Percentiles rank a stretch among this genome's conserved stretches.
Conservation (phyloP, 2,329 filamentous ascomycete genomes). For the Thermoascus crustaceus region DNA sequence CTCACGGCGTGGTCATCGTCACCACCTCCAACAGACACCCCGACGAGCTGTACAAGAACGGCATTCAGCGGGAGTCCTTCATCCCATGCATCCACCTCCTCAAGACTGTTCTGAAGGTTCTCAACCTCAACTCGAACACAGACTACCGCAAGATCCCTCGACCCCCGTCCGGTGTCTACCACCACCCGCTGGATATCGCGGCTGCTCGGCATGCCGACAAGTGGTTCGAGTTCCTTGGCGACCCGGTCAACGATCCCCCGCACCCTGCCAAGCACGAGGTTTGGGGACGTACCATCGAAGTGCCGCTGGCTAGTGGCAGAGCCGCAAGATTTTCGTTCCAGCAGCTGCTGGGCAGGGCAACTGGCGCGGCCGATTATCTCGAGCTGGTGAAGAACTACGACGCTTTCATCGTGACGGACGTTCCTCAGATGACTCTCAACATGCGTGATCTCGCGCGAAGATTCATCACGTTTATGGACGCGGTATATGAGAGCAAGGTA, state of each 20-base stretch:
- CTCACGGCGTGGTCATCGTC: constrained; percentile 90
- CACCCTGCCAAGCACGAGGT: constrained; percentile 73
- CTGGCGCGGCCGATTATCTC: constrained; percentile 88
- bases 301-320: constrained; percentile 78
- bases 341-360: constrained; percentile 80
- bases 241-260: constrained; percentile 65
- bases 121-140: constrained; percentile 89
- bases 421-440: constrained; percentile 83
- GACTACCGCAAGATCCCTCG: constrained; percentile 97
- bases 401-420: constrained; percentile 81
- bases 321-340: constrained; percentile 89
- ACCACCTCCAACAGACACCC: constrained; percentile 97
- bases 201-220: constrained; percentile 77
- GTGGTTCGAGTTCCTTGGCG: constrained; percentile 92
- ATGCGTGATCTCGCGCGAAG: constrained; percentile 80
- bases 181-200: constrained; percentile 72
- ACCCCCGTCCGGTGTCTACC: constrained; percentile 87
- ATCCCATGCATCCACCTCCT: constrained; percentile 91
- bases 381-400: constrained; percentile 86
- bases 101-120: constrained; percentile 72
- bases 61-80: constrained; percentile 91
- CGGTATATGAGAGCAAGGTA: constrained; percentile 71
- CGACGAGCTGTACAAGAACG: constrained; percentile 94
- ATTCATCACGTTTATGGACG: constrained; percentile 97
- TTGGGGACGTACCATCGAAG: constrained; percentile 84